Base-by-base conservation (phyloP, 345 rosid genomes). In the Fremontodendron californicum region DNA sequence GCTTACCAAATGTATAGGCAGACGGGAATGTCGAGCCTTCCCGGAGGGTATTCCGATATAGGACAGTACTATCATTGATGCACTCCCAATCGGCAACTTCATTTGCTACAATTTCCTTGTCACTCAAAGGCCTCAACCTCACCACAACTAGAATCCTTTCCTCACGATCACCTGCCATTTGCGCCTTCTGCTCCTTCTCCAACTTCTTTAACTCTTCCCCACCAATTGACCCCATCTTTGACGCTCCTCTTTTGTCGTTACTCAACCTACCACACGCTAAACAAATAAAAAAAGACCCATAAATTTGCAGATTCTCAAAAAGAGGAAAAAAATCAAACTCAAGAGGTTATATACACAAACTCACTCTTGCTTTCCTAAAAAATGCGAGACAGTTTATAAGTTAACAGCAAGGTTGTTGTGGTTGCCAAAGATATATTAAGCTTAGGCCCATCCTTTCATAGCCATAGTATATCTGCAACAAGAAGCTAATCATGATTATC, bases 21-120 rank as follows among this genome's bases (percentile, higher is more conserved):
- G 93, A 92, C 4, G 99, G 99, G 86, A 89, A 96, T 3, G 96
- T 88, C 29, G 94, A 96, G 60, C 98, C 98, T 85, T 96, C 99
- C 64, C 98, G 89, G 69, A 96, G 91, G 45, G 93, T 92, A 85
- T 96, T 96, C 75, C 97, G 87, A 77, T 96, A 96, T 81, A 96
- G 83, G 71, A 93, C 84, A 27, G 98, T 87, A 67, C 90, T 86
- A 42, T 90, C 90, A 70, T 89, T 96, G 88, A 96, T 90, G 87
- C 99, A 96, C 82, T 96, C 99, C 99, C 99, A 96, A 69, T 96
- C 99, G 0, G 93, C 90, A 72, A 82, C 89, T 88, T 96, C 99
- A 81, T 80, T 86, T 55, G 85, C 92, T 43, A 75, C 74, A 79
- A 87, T 82, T 88, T 96, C 99, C 85, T 87, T 93, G 35, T 96